Percentiles rank a stretch among this genome's conserved stretches.
phyloP scores from a whole-genome alignment of 306 rosid species.

The Nissolia schottii region DNA sequence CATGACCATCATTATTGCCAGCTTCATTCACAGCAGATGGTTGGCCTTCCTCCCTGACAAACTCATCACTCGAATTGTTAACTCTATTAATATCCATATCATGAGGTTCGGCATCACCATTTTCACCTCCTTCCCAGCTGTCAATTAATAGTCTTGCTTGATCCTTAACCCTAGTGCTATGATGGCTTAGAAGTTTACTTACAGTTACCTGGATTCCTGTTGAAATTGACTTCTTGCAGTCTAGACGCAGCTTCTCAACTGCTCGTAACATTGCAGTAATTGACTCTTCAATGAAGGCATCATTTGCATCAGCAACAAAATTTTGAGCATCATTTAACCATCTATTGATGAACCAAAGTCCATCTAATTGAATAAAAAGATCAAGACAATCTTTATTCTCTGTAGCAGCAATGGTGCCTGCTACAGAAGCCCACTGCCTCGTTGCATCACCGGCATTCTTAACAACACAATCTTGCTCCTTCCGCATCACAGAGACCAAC shows the following conservation, averaged over 20 bases:
- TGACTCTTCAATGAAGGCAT: constrained; percentile 70
- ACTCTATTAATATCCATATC: constrained; percentile 26
- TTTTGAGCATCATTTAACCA: constrained; percentile 80
- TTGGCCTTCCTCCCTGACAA: constrained; percentile 37
- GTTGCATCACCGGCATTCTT: constrained; percentile 80
- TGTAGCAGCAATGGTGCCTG: constrained; percentile 92
- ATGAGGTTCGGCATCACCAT: constrained; percentile 39
- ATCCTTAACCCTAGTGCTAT: constrained; percentile 63
- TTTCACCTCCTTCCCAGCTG: constrained; percentile 59
- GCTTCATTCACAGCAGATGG: constrained; percentile 41
- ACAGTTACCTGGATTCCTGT: constrained; percentile 72
- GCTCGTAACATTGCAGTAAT: constrained; percentile 70
- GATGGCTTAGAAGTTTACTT: constrained; percentile 64
- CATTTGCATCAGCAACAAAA: constrained; percentile 53
- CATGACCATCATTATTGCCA: constrained; percentile 30
- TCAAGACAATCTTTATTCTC: constrained; percentile 93
- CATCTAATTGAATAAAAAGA: constrained; percentile 84
- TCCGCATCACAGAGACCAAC: constrained; percentile 74
- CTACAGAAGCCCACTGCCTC: constrained; percentile 97
- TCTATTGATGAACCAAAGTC: constrained; percentile 67
- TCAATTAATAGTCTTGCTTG: constrained; percentile 59
- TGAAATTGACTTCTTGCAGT: constrained; percentile 57
- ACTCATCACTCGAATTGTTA: constrained; percentile 39
- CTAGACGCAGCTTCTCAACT: constrained; percentile 66
- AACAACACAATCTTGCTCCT: constrained; percentile 59